Base-by-base conservation (phyloP, 176 grass and related monocot species). In the Musa acuminata region DNA sequence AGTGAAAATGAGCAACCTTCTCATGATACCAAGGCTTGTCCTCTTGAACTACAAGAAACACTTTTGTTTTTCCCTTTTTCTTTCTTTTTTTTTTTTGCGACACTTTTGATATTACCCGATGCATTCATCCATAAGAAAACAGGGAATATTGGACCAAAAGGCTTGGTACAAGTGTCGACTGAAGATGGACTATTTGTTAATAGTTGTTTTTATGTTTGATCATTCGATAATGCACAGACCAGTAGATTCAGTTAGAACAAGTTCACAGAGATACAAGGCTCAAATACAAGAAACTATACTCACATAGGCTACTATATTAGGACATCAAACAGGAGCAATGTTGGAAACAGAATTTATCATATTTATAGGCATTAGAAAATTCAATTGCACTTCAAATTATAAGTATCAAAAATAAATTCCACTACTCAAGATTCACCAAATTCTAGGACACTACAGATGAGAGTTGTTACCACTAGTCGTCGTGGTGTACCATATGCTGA, bases 401-500 rank as follows among this genome's bases (percentile, higher is more conserved):
- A 51, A 71, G 43, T 12, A 66, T 27, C 8, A 75, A n/a, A 13
- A 11, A 24, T 10, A 43, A 43, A 43, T 43, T 43, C 12, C 35
- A 60, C 26, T 16, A 62, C 19, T 48, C 54, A 43, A 13, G n/a
- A 43, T 59, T 9, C 13, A 49, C 11, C 13, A n/a, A 43, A 59
- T 2, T 13, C 23, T 19, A n/a, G 16, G 25, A 11, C 10, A 3
- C 13, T n/a, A 64, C 1, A 54, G 51, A 76, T 62, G 51, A 29
- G 72, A 78, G 19, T 25, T 79, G 72, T 50, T 97, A 97, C 93
- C 84, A 73, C 82, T 88, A 90, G 75, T 89, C 93, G 80, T 54
- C 93, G 86, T 65, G 93, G 93, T 60, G 93, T 90, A 67, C 93
- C 87, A 83, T 90, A 93, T 23, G 80, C 75, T 62, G 60, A 75